A percentile compares a stretch with the other conserved stretches of the same genome.
Evolutionary conservation across 2,329 filamentous ascomycete species (phyloP).

Genomic region (Cordyceps tenuipes): DNA sequence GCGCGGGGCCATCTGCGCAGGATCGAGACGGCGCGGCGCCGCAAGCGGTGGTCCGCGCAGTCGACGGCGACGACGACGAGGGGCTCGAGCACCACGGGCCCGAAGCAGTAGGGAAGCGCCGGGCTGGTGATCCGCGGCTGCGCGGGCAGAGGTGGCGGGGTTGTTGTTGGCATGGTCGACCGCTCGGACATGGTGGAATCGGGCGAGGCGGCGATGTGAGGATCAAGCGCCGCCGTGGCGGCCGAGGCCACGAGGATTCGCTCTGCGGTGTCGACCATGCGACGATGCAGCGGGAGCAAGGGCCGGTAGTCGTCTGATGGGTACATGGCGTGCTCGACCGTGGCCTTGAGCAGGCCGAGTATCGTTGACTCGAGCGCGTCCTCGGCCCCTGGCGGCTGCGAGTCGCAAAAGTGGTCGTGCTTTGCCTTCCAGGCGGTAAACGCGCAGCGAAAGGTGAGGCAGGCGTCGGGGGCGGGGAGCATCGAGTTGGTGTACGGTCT

Average conservation of each 20-base stretch:
- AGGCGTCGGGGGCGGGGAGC: neutral
- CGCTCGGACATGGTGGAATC: neutral
- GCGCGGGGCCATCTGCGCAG: neutral
- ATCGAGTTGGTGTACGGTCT: neutral
- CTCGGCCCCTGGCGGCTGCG: neutral
- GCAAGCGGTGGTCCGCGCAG: neutral
- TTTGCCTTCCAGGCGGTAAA: neutral
- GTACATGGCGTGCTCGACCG: neutral
- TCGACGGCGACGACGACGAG: neutral
- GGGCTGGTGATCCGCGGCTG: neutral
- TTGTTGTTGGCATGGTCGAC: neutral
- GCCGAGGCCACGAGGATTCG: neutral
- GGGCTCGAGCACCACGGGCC: neutral
- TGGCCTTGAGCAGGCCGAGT: neutral
- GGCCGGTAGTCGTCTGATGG: neutral
- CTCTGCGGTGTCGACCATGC: neutral
- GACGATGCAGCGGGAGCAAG: neutral
- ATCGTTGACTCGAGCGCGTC: neutral
- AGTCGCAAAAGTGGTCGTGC: neutral
- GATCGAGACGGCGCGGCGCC: neutral
- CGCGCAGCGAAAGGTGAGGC: neutral
- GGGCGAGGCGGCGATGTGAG: neutral
- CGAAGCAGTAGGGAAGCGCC: neutral
- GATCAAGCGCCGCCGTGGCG: neutral
- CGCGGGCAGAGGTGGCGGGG: neutral